Conservation (phyloP, 441 rosid genomes). For the Populus hybrid region DNA sequence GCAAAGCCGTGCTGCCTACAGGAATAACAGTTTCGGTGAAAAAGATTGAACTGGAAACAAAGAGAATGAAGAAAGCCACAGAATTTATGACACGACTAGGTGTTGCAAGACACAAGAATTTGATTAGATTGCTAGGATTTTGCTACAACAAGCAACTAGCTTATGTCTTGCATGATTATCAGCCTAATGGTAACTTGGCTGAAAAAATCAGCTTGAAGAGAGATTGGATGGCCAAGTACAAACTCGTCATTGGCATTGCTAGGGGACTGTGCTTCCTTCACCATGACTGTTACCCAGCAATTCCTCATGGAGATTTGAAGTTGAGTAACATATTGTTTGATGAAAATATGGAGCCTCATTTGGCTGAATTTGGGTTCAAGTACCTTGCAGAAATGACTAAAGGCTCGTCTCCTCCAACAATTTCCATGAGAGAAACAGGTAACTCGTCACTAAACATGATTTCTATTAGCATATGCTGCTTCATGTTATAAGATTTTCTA, state of each 20-base stretch:
- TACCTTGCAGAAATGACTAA: conserved; percentile 43
- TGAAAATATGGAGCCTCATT: conserved; percentile 71
- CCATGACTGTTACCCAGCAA: conserved; percentile 83
- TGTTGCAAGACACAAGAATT: conserved; percentile 71
- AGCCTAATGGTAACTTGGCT: conserved; percentile 67
- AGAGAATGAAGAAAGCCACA: conserved; percentile 33
- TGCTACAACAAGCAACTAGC: conserved; percentile 73
- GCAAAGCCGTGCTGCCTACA: conserved; percentile 75
- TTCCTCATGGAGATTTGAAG: conserved; percentile 87
- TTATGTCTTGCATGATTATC: conserved; percentile 67
- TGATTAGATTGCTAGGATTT: conserved; percentile 77
- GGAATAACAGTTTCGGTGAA: conserved; percentile 81
- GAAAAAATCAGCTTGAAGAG: conserved; percentile 53
- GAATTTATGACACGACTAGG: conserved; percentile 59
- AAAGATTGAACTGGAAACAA: conserved; percentile 52
- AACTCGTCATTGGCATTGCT: conserved; percentile 63
- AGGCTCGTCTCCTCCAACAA: conserved; percentile 36
- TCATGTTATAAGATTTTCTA: neutral
- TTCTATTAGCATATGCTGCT: neutral
- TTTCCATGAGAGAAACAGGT: conserved; percentile 47
- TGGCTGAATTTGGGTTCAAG: conserved; percentile 71
- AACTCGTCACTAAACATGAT: neutral
- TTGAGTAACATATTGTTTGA: conserved; percentile 58
- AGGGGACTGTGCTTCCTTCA: conserved; percentile 87
- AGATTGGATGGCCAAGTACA: conserved; percentile 69